Base-by-base conservation (phyloP, 805 yeast genomes). In the Ogataea henricii region DNA sequence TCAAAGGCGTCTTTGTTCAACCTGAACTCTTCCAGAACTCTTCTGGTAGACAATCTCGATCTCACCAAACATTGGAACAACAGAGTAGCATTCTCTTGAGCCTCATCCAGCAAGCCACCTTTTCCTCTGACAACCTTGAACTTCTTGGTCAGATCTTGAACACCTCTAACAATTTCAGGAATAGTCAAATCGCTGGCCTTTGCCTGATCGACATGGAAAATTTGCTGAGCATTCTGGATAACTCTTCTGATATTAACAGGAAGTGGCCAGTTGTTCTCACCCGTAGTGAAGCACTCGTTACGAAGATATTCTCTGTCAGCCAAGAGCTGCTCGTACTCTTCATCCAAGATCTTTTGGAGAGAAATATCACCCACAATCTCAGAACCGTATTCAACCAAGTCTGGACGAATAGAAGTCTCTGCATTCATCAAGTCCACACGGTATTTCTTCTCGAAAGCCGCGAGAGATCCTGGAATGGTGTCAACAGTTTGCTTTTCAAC, bases 211-310 rank as follows among this genome's bases (percentile, higher is more conserved):
- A 89, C 83, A 62, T 87, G 94, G 85, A 94, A 94, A 51, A 94
- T 90, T 67, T 92, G 97, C 71, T 92, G 98, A 10, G 99, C 92
- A 65, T 94, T 95, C 69, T 94, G 98, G 54, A 94, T 78, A 53
- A 95, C 85, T 78, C 99, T 96, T 66, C 97, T 87, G 60, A 94
- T 81, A 64, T 95, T 94, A 21, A 94, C 98, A 25, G 99, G 99
- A 57, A 95, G 76, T 48, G 98, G 98, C 97, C 98, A 92, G 67
- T 85, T 88, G 62, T 82, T 84, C 65, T 94, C 99, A 75, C 99
- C 99, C 60, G 87, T 89, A 41, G 86, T 78, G 73, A 95, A 95
- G 37, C 92, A 89, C 22, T 76, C 78, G 20, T 78, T 79, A 71
- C 99, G 83, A 65, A 95, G 73, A 59, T 85, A 83, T 20, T 69